Evolutionary conservation across 2,329 filamentous ascomycete genomes (phyloP).

Genomic region (Conoideocrella luteorostrata): DNA sequence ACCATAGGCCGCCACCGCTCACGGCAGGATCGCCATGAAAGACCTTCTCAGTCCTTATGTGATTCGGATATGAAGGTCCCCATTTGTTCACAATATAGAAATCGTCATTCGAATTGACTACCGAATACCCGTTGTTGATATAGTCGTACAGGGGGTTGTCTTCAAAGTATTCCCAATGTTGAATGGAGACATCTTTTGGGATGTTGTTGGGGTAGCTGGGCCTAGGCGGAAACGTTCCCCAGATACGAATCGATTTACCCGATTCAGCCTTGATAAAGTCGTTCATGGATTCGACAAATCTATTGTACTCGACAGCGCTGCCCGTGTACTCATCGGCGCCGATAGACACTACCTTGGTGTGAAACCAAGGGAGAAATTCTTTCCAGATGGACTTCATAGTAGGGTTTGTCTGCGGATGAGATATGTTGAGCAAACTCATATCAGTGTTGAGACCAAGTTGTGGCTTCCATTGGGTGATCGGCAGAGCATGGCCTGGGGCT

Average conservation of each 20-base stretch:
- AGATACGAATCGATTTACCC: constrained; percentile 42
- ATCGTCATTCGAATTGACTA: constrained; percentile 15
- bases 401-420: constrained; percentile 41
- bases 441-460: constrained; percentile 35
- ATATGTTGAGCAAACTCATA: constrained; percentile 43
- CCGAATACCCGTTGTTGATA: constrained; percentile 13
- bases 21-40: constrained; percentile 15
- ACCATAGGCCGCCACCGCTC: neutral
- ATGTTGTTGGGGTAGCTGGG: constrained; percentile 6
- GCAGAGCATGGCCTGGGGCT: constrained; percentile 43
- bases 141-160: constrained; percentile 13
- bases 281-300: constrained; percentile 46
- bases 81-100: constrained; percentile 15
- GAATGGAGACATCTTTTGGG: constrained; percentile 24
- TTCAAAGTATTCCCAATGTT: constrained; percentile 15
- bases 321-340: constrained; percentile 45
- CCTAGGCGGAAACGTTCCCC: constrained; percentile 35
- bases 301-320: constrained; percentile 37
- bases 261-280: constrained; percentile 29
- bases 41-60: constrained; percentile 14
- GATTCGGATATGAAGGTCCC: constrained; percentile 15
- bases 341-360: constrained; percentile 43
- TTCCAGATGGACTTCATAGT: constrained; percentile 43
- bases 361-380: constrained; percentile 48
- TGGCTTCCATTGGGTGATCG: constrained; percentile 48